These are phyloP conservation scores for Asterella californica DNA, from an alignment of 225 moss, liverwort and hornwort genomes.

Conservation along the genomic window DNA sequence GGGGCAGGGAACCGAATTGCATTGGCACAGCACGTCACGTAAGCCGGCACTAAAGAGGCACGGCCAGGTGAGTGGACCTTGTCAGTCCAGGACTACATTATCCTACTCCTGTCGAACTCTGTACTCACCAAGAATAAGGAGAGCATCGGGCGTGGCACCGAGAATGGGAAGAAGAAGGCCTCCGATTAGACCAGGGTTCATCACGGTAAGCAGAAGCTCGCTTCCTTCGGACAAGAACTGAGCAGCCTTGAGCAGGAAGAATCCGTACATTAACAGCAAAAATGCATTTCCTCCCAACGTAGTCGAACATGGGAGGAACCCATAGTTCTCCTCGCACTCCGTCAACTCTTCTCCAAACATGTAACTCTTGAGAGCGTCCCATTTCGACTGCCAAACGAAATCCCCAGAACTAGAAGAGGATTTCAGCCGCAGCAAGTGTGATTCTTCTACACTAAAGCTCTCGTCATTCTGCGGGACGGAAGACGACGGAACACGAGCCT, in stretches of 20 bases:
- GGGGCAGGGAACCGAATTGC: neutral
- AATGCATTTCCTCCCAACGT: conserved; percentile 68
- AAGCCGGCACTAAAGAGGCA: neutral
- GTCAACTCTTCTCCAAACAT: conserved; percentile 29
- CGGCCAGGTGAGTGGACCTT: neutral
- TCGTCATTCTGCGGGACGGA: neutral
- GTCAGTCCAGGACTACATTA: neutral
- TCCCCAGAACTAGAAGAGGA: conserved; percentile 7
- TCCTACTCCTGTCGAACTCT: neutral
- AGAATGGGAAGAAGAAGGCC: conserved; percentile 91
- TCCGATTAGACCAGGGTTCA: conserved; percentile 73
- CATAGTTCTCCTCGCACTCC: conserved; percentile 87
- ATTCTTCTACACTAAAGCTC: neutral
- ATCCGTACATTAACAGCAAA: conserved; percentile 64
- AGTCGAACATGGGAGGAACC: conserved; percentile 79
- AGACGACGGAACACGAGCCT: conserved; percentile 16
- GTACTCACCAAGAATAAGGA: conserved; percentile 64
- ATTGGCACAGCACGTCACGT: neutral
- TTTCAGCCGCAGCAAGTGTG: neutral
- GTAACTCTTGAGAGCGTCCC: conserved; percentile 4
- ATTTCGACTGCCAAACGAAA: conserved; percentile 9
- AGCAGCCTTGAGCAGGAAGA: conserved; percentile 61
- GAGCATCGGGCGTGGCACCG: conserved; percentile 82
- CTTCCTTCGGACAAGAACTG: conserved; percentile 69
- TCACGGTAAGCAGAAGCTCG: conserved; percentile 72